Percentiles rank a stretch among this genome's conserved stretches.
Evolutionary conservation across 306 rosid genomes (phyloP).

Genomic region (Potentilla sterilis): DNA sequence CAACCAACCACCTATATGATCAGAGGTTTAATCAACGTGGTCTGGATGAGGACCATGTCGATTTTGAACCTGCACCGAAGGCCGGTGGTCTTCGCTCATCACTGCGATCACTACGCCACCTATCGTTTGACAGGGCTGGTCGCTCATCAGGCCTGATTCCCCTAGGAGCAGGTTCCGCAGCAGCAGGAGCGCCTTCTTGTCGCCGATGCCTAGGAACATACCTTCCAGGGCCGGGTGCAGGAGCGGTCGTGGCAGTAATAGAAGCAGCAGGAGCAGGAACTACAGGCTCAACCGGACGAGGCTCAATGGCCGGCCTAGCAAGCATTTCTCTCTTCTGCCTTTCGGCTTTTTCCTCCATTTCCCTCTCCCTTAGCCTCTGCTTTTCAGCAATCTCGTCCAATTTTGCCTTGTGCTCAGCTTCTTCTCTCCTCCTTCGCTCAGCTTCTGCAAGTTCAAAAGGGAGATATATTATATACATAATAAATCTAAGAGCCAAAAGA

Average conservation of each 20-base stretch:
- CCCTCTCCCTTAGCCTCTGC: constrained; percentile 78
- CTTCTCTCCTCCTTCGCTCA: constrained; percentile 72
- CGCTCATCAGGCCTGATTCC: constrained; percentile 31
- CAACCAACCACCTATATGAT: constrained; percentile 10
- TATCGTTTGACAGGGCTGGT: constrained; percentile 34
- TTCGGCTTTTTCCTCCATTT: constrained; percentile 70
- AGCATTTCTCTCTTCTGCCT: constrained; percentile 55
- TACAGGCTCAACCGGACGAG: constrained; percentile 45
- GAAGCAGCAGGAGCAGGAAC: constrained; percentile 38
- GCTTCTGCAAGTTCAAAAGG: constrained; percentile 54
- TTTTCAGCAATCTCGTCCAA: constrained; percentile 73
- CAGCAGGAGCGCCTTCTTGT: constrained; percentile 24
- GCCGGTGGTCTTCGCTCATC: constrained; percentile 49
- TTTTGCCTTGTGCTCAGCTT: constrained; percentile 66
- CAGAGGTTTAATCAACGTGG: constrained; percentile 44
- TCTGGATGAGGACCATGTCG: constrained; percentile 78
- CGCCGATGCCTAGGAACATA: constrained; percentile 70
- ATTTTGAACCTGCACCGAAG: constrained; percentile 52
- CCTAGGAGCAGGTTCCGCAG: constrained; percentile 69
- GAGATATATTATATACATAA: background rate
- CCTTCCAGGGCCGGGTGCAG: constrained; percentile 40
- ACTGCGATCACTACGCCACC: constrained; percentile 59
- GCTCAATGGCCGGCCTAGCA: constrained; percentile 37
- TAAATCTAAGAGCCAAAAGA: background rate
- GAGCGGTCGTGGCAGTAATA: constrained; percentile 29